Evolutionary conservation across 2,329 filamentous ascomycete species (phyloP).

Genomic region (Didymella segeticola): DNA sequence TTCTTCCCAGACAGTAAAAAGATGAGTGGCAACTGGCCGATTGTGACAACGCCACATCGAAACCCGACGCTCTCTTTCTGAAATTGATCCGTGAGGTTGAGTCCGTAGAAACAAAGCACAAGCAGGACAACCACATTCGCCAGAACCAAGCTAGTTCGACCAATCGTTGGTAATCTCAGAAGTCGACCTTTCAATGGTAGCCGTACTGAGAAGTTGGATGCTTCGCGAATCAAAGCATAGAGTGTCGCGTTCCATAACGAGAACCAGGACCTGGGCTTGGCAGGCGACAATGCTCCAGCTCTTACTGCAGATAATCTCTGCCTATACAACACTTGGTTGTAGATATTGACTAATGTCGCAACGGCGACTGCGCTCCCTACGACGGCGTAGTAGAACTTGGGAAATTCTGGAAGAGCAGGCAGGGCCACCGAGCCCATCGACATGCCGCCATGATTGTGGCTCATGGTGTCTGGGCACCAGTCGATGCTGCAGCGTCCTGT

Average conservation of each 20-base stretch:
- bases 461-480: slow-evolving; percentile 29
- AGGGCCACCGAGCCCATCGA: slow-evolving; percentile 48
- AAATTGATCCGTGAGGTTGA: slow-evolving; percentile 58
- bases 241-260: slow-evolving; percentile 58
- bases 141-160: slow-evolving; percentile 49
- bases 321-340: slow-evolving; percentile 57
- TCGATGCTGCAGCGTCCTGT: slow-evolving; percentile 9
- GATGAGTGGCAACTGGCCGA: slow-evolving; percentile 63
- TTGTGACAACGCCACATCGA: slow-evolving; percentile 60
- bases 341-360: slow-evolving; percentile 54
- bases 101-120: slow-evolving; percentile 62
- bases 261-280: slow-evolving; percentile 61
- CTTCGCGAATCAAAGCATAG: slow-evolving; percentile 62
- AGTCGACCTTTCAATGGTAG: slow-evolving; percentile 44
- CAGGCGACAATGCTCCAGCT: slow-evolving; percentile 52
- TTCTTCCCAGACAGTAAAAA: slow-evolving; percentile 63
- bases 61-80: slow-evolving; percentile 65
- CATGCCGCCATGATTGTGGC: slow-evolving; percentile 24
- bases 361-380: slow-evolving; percentile 55
- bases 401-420: slow-evolving; percentile 56
- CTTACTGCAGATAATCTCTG: slow-evolving; percentile 59
- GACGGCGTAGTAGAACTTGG: slow-evolving; percentile 61
- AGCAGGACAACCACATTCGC: slow-evolving; percentile 60
- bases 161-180: slow-evolving; percentile 51
- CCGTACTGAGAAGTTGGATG: slow-evolving; percentile 55